Conservation (phyloP, 176 grass and related monocot genomes). For the Leersia perrieri region DNA sequence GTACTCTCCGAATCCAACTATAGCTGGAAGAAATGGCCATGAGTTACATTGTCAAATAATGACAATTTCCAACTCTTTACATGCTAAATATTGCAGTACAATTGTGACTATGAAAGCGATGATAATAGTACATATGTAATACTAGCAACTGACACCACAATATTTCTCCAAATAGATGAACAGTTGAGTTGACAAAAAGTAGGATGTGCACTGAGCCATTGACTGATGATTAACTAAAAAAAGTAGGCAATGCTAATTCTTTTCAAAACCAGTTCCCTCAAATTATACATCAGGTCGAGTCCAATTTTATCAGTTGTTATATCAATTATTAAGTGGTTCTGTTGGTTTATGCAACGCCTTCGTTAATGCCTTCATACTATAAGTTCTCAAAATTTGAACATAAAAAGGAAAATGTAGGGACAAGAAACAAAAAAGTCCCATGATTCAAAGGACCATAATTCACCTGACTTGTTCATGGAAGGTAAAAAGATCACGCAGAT, state of each 20-base stretch:
- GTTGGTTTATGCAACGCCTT: slow-evolving; percentile 17
- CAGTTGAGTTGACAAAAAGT: neutral
- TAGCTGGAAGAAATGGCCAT: neutral
- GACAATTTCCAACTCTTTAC: neutral
- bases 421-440: slow-evolving; percentile 11
- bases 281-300: neutral
- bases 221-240: slow-evolving; percentile 6
- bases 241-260: neutral
- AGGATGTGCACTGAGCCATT: neutral
- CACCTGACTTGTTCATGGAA: slow-evolving; percentile 86
- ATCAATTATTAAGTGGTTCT: neutral
- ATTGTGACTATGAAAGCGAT: neutral
- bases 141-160: slow-evolving; percentile 1
- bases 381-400: neutral
- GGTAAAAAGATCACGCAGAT: slow-evolving; percentile 89
- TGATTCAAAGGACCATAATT: slow-evolving; percentile 14
- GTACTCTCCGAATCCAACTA: neutral
- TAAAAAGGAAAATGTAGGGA: neutral
- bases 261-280: neutral
- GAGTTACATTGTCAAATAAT: neutral
- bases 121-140: neutral
- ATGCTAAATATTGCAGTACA: neutral
- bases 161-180: neutral
- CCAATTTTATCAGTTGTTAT: slow-evolving; percentile 10
- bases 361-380: slow-evolving; percentile 3